A percentile compares a stretch with the other conserved stretches of the same genome.
Conservation (phyloP, 2,329 filamentous ascomycete genomes). For the Paecilomyces variotii region DNA sequence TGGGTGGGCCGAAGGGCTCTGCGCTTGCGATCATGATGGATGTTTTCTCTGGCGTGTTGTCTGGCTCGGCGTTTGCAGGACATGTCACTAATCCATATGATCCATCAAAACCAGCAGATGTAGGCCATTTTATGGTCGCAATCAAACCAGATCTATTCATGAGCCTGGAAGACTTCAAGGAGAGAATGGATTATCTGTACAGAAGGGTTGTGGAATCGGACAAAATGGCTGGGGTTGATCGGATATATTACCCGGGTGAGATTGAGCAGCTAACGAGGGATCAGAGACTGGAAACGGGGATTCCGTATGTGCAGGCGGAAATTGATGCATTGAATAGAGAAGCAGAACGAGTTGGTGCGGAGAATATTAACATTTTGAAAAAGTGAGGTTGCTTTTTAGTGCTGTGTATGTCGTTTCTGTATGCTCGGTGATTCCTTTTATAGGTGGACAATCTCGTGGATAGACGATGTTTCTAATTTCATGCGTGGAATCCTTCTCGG, state of each 20-base stretch:
- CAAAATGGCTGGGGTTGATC: conserved; percentile 46
- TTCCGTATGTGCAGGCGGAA: conserved; percentile 43
- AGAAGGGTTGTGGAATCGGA: conserved; percentile 46
- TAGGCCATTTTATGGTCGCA: conserved; percentile 65
- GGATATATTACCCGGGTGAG: conserved; percentile 52
- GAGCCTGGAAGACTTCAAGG: conserved; percentile 59
- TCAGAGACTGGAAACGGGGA: conserved; percentile 35
- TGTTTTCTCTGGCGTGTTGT: conserved; percentile 70
- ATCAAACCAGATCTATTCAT: conserved; percentile 70
- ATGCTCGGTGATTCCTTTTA: too few species aligned
- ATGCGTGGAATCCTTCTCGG: too few species aligned
- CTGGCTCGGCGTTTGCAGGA: conserved; percentile 70
- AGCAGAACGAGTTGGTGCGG: conserved; percentile 36
- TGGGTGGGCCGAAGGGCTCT: conserved; percentile 77
- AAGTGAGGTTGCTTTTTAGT: not conserved
- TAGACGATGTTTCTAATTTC: too few species aligned
- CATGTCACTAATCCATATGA: conserved; percentile 72
- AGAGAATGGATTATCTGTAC: conserved; percentile 51
- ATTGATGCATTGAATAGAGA: conserved; percentile 44
- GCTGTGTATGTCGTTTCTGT: too few species aligned
- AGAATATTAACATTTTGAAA: conserved; percentile 2
- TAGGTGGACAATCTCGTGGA: too few species aligned
- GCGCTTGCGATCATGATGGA: conserved; percentile 80
- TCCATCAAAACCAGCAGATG: conserved; percentile 57
- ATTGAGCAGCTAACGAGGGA: conserved; percentile 45